Base-by-base conservation (phyloP, 2,329 filamentous ascomycete species). In the Aspergillus tubingensis region DNA sequence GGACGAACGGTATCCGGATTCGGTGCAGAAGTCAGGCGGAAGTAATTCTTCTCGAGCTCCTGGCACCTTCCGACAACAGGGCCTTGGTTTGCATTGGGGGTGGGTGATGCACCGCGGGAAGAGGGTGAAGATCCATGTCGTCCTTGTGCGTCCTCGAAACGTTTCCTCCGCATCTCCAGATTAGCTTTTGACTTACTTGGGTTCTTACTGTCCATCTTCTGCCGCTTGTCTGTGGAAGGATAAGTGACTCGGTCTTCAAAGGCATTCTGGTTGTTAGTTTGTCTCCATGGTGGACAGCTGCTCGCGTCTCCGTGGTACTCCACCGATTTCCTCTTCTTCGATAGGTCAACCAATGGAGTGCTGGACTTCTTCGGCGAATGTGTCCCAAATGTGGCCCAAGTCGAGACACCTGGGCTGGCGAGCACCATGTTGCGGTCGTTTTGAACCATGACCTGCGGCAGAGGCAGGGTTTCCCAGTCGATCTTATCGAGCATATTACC, bases 1-100 rank as follows among this genome's bases (percentile, higher is more conserved):
- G 95, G 95, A 49, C 95, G 92, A 54, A 99, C 95, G 69, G 89
- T 89, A 71, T 93, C 90, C 58, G 93, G 88, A 66, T 96, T 91
- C 36, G 95, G 95, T 52, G 93, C 89, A 32, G 93, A 88, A 17
- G 94, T 99, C 74, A 99, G 84, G 64, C 95, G 92, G 73, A 98
- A 90, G 74, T 97, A 99, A 73, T 87, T 89, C 83, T 99, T 99
- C 79, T 98, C 94, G 68, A 98, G 82, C 23, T 83, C 84, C 76
- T 92, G 86, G 75, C 89, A 94, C 49, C 90, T 91, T 67, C 95
- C 95, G 62, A 97, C 85, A 36, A 98, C 88, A 8, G 95, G 95
- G 62, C 85, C 86, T 65, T 80, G 76, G 60, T 77, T 73, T 60
- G 76, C 73, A 67, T 77, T 75, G 43, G 78, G 76, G 54, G 76